Evolutionary conservation across 2,329 filamentous ascomycete genomes (phyloP).

Genomic region (Aspergillus transmontanensis): DNA sequence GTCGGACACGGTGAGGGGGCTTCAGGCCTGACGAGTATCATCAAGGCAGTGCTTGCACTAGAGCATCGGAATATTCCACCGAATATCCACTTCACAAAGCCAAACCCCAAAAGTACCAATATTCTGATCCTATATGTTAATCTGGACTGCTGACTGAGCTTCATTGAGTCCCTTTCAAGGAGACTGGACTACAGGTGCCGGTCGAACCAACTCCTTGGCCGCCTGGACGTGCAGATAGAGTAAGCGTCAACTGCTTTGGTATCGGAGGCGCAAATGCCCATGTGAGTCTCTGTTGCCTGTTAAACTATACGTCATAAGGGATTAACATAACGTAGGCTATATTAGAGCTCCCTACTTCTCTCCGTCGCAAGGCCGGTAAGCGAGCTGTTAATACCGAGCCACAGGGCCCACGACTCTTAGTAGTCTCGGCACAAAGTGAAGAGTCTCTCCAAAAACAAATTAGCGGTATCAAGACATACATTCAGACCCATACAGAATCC

Average conservation of each 20-base stretch:
- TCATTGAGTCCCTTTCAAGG: background rate
- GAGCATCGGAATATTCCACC: too few species aligned
- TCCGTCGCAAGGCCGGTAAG: background rate
- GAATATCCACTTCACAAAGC: too few species aligned
- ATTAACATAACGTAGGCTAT: background rate
- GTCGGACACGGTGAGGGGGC: too few species aligned
- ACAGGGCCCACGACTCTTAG: background rate
- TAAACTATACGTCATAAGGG: too few species aligned
- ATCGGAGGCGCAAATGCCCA: conserved; percentile 21
- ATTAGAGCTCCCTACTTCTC: background rate
- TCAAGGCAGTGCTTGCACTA: too few species aligned
- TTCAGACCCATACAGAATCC: background rate
- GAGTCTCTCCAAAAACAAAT: background rate
- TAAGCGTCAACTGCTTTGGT: conserved; percentile 33
- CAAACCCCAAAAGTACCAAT: background rate
- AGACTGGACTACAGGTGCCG: conserved; percentile 10
- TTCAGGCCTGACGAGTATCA: too few species aligned
- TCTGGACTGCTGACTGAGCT: background rate
- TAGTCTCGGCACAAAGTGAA: background rate
- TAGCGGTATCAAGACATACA: background rate
- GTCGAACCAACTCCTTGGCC: conserved; percentile 23
- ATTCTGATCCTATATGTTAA: background rate
- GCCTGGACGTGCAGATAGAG: conserved; percentile 13
- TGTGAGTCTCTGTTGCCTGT: too few species aligned
- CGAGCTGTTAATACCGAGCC: background rate